A percentile compares a stretch with the other conserved stretches of the same genome.
phyloP scores from a whole-genome alignment of 1,284 basidiomycete genomes.

The Cryptococcus depauperatus region DNA sequence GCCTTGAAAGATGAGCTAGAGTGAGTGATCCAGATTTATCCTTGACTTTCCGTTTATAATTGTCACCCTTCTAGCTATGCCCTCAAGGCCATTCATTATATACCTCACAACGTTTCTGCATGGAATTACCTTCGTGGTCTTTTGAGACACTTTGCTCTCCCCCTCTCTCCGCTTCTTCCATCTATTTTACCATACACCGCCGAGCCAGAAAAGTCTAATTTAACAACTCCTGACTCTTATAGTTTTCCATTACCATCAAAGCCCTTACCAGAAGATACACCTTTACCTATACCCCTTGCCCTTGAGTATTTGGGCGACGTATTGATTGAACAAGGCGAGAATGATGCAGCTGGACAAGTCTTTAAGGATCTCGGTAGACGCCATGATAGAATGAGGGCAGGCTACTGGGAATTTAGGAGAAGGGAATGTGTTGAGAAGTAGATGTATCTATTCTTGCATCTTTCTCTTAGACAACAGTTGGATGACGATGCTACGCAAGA shows the following conservation, averaged over 20 bases:
- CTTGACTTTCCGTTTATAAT: no score
- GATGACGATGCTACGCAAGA: no score
- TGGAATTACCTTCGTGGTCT: constrained; percentile 86
- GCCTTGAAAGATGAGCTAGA: constrained; percentile 58
- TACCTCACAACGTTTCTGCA: constrained; percentile 82
- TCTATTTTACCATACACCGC: constrained; percentile 61
- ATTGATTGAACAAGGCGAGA: constrained; percentile 53
- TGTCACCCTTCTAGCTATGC: constrained; percentile 48
- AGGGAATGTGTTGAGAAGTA: constrained; percentile 18
- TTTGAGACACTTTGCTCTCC: constrained; percentile 47
- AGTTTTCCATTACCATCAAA: constrained; percentile 15
- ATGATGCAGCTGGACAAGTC: constrained; percentile 52
- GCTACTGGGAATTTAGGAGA: constrained; percentile 37
- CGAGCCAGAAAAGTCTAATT: constrained; percentile 9
- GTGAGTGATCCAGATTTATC: constrained; percentile 54
- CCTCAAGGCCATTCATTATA: constrained; percentile 70
- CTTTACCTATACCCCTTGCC: constrained; percentile 65
- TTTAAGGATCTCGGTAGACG: constrained; percentile 64
- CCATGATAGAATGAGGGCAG: constrained; percentile 61
- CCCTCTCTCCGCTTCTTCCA: constrained; percentile 52
- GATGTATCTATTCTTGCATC: no score
- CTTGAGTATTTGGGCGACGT: constrained; percentile 81
- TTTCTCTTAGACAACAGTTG: no score
- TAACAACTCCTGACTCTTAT: neutral
- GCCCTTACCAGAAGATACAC: constrained; percentile 51